Percentiles rank a stretch among this genome's conserved stretches.
Conservation (phyloP, 1,284 basidiomycete species). For the Cystobasidiaceae sp. region DNA sequence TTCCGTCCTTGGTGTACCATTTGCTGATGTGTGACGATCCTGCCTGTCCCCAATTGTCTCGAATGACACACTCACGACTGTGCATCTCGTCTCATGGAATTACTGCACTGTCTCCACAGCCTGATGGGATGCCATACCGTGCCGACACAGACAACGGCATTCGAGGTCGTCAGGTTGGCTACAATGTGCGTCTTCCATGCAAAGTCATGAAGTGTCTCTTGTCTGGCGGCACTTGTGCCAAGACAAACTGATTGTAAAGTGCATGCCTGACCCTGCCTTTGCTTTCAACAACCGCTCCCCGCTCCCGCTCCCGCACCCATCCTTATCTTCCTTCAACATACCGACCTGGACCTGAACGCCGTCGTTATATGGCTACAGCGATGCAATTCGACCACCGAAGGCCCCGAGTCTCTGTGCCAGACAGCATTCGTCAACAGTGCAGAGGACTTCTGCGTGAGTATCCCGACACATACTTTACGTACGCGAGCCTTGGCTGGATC, state of each 20-base stretch:
- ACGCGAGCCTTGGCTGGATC: not conserved
- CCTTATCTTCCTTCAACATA: not conserved
- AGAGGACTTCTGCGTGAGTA: constrained; percentile 34
- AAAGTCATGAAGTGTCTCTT: not conserved
- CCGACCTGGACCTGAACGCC: not conserved
- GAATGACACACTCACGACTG: not conserved
- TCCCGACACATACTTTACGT: not conserved
- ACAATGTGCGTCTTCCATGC: constrained; percentile 25
- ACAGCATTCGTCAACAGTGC: constrained; percentile 49
- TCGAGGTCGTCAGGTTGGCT: constrained; percentile 29
- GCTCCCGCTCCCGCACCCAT: too few species aligned
- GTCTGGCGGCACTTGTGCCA: not conserved
- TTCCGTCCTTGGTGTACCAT: not conserved
- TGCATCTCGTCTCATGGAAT: not conserved
- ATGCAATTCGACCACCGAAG: constrained; percentile 65
- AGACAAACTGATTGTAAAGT: not conserved
- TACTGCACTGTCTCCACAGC: not conserved
- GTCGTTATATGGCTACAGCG: not conserved
- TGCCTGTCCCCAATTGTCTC: not conserved
- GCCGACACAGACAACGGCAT: constrained; percentile 31
- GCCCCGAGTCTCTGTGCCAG: constrained; percentile 59
- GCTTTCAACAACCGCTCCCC: not conserved
- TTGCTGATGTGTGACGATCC: too few species aligned
- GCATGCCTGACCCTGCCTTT: not conserved
- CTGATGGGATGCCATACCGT: constrained; percentile 31